Evolutionary conservation across 192 early-diverging fungal species (phyloP), one percentile per base, ranked within the genome.

Genomic region (Linnemannia exigua): DNA sequence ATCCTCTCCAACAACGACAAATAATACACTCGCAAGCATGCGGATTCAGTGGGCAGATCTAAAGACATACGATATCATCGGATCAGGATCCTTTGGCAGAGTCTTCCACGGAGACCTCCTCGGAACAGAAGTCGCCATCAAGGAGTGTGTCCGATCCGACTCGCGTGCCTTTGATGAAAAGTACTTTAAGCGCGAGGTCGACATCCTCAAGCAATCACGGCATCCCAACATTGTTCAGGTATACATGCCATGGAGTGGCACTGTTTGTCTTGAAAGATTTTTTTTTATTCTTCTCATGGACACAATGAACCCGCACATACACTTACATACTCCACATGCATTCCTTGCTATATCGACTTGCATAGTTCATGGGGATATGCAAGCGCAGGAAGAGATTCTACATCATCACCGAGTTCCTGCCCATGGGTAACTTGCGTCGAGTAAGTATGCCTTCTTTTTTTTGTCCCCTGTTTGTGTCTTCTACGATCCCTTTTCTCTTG

Each of bases 211-310:
- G 41, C 70, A 79, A 71, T 70, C 78, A 19, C 75, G 84, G 36
- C 84, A 86, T 52, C 84, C 84, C 36, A 86, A 86, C 41, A 86
- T 86, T 48, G 84, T 86, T 2, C 84, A 86, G 78, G 84, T 86
- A 68, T 12, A 37, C 41, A 16, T 73, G n/a, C 38, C 5, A 14
- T 33, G 28, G 25, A 20, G 51, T 47, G n/a, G 7, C 44, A 28
- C 41, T 48, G 1, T 71, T 71, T 48, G 25, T 38, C 1, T 28
- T 44, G 9, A 44, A 44, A 44, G 9, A 44, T 6, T 44, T 48
- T 15, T 70, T 11, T 12, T 48, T 48, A 2, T 15, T 7, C 38
- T 22, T 0, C 16, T 22, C 20, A 19, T 9, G 67, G 37, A 36
- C 25, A 33, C n/a, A n/a, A n/a, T 31, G 58, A 22, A 63, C 31